Evolutionary conservation across 371 early-diverging fungal species (phyloP), one percentile per base, ranked within the genome.

Genomic region (Synchytrium microbalum): DNA sequence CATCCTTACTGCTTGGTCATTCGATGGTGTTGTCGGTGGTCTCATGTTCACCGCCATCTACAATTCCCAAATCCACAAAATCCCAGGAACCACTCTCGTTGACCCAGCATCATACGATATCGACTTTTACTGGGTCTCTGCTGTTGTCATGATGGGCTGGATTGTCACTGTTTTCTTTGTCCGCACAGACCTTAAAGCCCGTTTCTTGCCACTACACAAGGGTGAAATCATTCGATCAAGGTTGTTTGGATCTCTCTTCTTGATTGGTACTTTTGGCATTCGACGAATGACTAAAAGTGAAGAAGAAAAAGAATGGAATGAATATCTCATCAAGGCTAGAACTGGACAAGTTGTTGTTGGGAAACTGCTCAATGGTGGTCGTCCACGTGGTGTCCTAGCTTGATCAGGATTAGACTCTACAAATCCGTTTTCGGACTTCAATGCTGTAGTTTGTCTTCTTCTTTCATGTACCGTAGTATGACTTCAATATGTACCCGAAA

Each of bases 1-100:
- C 54, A 72, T 72, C 26, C 65, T 75, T 51, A 68, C 46, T 10
- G 46, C 46, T 38, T 38, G 46, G 46, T 38, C 46, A 38, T 38
- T 38, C 19, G 46, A 5, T 38, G 46, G 46, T 38, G 46, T 38
- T 5, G 46, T 38, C 19, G 46, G 46, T 54, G 86, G 85, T 27
- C 69, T 87, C 63, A 51, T 79, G 33, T 87, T 87, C 74, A 83
- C 84, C 0, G 72, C 75, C 54, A 72, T 86, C 55, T 75, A 79
- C 71, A 79, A 82, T 68, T 76, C 58, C 5, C 5, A 38, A 5
- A 5, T 38, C 5, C 10, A 10, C 10, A 38, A 38, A 19, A 38
- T 38, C 5, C 46, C 46, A 5, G 19, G 19, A 10, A 38, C 10
- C 46, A 38, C 46, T 10, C 46, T 38, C 46, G 19, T 38, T 38